phyloP scores from a whole-genome alignment of 2,329 filamentous ascomycete species.

The Didymella segeticola region DNA sequence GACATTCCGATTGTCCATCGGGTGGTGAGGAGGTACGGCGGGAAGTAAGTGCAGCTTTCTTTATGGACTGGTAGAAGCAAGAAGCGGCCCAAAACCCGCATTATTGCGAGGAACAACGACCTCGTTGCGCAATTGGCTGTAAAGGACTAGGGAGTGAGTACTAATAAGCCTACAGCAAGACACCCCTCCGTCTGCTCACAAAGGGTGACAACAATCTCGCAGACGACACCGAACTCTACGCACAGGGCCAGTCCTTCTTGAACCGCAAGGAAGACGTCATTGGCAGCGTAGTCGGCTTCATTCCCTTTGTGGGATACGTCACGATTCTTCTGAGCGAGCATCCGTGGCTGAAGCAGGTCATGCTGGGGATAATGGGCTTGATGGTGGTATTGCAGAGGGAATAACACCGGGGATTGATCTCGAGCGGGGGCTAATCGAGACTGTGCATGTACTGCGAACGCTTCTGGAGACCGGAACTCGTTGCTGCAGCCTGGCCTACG shows the following conservation, averaged over 20 bases:
- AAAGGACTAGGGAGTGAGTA: neutral
- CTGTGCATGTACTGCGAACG: no score
- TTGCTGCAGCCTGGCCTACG: neutral
- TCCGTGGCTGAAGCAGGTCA: conserved; percentile 94
- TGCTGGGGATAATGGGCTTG: conserved; percentile 93
- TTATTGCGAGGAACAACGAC: no score
- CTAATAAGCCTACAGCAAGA: conserved; percentile 43
- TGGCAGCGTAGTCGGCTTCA: conserved; percentile 87
- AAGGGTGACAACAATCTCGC: conserved; percentile 97
- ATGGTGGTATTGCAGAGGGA: conserved; percentile 93
- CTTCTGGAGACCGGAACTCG: no score
- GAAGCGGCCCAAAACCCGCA: no score
- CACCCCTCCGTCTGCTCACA: conserved; percentile 75
- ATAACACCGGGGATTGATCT: conserved; percentile 50
- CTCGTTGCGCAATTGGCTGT: no score
- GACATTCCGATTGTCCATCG: conserved; percentile 98
- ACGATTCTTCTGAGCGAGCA: conserved; percentile 95
- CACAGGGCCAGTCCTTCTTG: conserved; percentile 83
- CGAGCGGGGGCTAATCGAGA: neutral
- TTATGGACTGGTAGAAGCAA: neutral
- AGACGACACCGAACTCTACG: conserved; percentile 92
- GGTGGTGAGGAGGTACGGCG: conserved; percentile 75
- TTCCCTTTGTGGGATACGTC: conserved; percentile 95
- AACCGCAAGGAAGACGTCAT: conserved; percentile 85
- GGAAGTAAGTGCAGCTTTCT: conserved; percentile 54